Conservation (phyloP, 768 basidiomycete genomes). For the Kwoniella dejecticola region DNA sequence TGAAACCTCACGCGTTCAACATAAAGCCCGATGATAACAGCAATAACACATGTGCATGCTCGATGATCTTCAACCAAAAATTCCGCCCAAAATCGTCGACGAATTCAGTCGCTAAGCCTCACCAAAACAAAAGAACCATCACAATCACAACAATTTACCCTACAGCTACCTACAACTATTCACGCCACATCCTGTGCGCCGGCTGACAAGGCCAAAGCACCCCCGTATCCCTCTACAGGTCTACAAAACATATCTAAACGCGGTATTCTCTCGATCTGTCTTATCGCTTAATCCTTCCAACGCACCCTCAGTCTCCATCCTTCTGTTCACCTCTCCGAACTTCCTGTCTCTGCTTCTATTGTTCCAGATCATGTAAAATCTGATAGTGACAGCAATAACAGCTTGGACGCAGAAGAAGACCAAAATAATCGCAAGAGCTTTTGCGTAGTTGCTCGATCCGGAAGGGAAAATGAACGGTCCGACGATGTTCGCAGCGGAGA, state of each 20-base stretch:
- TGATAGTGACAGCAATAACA: slow-evolving; percentile 16
- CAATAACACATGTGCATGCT: too few species aligned
- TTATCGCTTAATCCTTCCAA: slow-evolving; percentile 17
- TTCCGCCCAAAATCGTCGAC: too few species aligned
- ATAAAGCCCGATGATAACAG: too few species aligned
- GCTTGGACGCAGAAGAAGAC: slow-evolving; percentile 30
- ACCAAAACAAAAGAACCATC: too few species aligned
- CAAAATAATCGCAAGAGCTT: slow-evolving; percentile 26
- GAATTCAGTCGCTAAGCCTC: too few species aligned
- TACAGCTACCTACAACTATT: too few species aligned
- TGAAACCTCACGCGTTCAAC: too few species aligned
- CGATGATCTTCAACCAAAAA: too few species aligned
- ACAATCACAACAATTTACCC: too few species aligned
- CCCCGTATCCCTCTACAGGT: too few species aligned
- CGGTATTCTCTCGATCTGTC: slow-evolving; percentile 20
- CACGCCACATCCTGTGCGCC: too few species aligned
- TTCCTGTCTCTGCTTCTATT: slow-evolving; percentile 15
- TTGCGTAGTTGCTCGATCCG: slow-evolving; percentile 17
- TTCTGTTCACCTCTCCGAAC: slow-evolving; percentile 19
- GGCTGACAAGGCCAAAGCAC: too few species aligned
- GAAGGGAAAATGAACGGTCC: slow-evolving; percentile 33
- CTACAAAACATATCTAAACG: slow-evolving; percentile 18
- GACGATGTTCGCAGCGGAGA: slow-evolving; percentile 27
- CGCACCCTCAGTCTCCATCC: slow-evolving; percentile 12
- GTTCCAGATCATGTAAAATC: slow-evolving; percentile 20